Percentiles rank a stretch among this genome's conserved stretches.
Evolutionary conservation across 2,329 filamentous ascomycete species (phyloP).

Genomic region (Aspergillus sp.): DNA sequence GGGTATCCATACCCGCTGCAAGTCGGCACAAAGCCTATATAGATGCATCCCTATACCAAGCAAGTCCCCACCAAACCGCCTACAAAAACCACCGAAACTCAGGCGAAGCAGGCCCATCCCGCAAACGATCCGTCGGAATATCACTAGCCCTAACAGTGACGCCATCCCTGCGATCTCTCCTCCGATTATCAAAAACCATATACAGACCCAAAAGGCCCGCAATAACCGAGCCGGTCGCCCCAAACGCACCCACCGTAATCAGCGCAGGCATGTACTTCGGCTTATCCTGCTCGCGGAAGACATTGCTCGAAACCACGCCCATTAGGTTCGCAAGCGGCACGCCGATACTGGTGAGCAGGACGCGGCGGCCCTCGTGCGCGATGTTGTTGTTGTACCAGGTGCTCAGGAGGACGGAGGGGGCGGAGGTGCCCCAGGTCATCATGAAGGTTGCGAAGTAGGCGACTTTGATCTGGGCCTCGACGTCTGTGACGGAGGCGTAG

Average conservation of each 20-base stretch:
- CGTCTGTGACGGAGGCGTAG: constrained; percentile 67
- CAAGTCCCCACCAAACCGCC: neutral
- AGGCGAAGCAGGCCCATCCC: constrained; percentile 53
- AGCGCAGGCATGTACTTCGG: constrained; percentile 68
- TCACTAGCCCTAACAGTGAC: constrained; percentile 56
- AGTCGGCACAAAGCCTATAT: too few species aligned
- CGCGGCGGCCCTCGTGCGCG: constrained; percentile 70
- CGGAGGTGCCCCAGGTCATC: constrained; percentile 79
- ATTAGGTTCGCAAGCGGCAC: constrained; percentile 76
- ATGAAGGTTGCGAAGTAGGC: constrained; percentile 78
- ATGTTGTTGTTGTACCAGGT: constrained; percentile 83
- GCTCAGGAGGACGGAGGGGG: constrained; percentile 66
- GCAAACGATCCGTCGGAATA: constrained; percentile 56
- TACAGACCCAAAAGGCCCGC: constrained; percentile 59
- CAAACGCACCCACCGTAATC: constrained; percentile 54
- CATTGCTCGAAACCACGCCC: constrained; percentile 68
- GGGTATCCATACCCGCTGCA: too few species aligned
- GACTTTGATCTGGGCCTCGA: constrained; percentile 59
- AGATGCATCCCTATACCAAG: too few species aligned
- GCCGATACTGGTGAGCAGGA: constrained; percentile 68
- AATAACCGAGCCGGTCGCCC: constrained; percentile 57
- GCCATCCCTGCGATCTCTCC: constrained; percentile 59
- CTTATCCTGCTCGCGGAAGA: constrained; percentile 63
- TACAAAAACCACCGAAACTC: constrained; percentile 59
- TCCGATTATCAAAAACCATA: constrained; percentile 66